Evolutionary conservation across 768 basidiomycete genomes (phyloP).

Genomic region (Dendrothele bispora): DNA sequence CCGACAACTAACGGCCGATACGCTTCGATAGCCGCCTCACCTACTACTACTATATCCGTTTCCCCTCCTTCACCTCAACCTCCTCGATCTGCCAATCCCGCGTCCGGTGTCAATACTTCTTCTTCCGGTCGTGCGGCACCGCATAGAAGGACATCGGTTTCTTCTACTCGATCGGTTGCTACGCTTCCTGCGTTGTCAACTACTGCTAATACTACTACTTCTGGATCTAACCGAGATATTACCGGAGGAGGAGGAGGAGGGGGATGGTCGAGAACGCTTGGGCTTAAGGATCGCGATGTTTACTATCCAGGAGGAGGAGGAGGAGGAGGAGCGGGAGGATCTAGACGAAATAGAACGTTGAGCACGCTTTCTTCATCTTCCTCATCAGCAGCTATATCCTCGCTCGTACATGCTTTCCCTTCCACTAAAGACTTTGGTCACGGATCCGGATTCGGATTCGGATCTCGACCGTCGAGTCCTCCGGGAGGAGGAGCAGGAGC

Average conservation of each 20-base stretch:
- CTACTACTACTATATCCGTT: conserved; percentile 14
- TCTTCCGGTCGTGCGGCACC: conserved; percentile 19
- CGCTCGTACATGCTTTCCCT: conserved; percentile 56
- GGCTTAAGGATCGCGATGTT: too few relatives aligned
- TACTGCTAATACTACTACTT: conserved; percentile 26
- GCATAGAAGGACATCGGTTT: conserved; percentile 53
- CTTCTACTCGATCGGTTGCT: conserved; percentile 58
- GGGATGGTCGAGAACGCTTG: too few relatives aligned
- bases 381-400: conserved; percentile 54
- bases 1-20: conserved; percentile 15
- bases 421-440: conserved; percentile 42
- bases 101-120: conserved; percentile 33
- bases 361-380: conserved; percentile 59
- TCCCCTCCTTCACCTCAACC: conserved; percentile 22
- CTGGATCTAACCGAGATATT: conserved; percentile 31
- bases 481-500: too few relatives aligned
- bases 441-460: conserved; percentile 22
- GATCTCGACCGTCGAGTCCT: conserved; percentile 14
- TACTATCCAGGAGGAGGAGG: too few relatives aligned
- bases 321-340: too few relatives aligned
- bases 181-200: conserved; percentile 51
- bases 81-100: conserved; percentile 37
- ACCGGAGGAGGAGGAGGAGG: too few relatives aligned
- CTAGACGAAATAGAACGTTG: conserved; percentile 55
- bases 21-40: conserved; percentile 4